phyloP scores from a whole-genome alignment of 2,329 filamentous ascomycete species.

The Decorospora gaudefroyi region DNA sequence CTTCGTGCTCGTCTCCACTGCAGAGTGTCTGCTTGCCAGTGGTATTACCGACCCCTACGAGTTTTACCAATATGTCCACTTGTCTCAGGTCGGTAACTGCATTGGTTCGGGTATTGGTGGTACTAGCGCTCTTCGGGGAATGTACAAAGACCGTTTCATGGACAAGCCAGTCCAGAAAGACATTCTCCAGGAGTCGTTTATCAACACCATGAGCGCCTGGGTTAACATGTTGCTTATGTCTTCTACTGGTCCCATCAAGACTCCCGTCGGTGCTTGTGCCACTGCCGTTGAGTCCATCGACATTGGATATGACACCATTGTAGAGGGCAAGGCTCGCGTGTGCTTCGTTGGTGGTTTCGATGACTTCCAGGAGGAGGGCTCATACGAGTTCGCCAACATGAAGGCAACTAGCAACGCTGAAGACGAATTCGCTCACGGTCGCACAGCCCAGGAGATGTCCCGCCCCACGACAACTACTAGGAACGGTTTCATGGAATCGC shows the following conservation, averaged over 20 bases:
- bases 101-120: conserved; percentile 98
- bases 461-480: conserved; percentile 94
- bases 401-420: conserved; percentile 98
- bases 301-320: conserved; percentile 96
- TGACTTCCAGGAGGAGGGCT: conserved; percentile 98
- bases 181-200: conserved; percentile 98
- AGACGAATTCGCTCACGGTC: conserved; percentile 92
- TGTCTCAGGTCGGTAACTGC: conserved; percentile 97
- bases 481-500: conserved; percentile 99
- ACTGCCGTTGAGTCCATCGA: conserved; percentile 97
- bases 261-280: conserved; percentile 94
- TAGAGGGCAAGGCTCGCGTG: conserved; percentile 95
- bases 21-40: conserved; percentile 84
- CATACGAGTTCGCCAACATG: conserved; percentile 99
- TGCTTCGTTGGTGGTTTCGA: conserved; percentile 99
- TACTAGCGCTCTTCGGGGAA: conserved; percentile 85
- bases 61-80: conserved; percentile 99
- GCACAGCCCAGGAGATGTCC: conserved; percentile 97
- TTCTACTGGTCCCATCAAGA: conserved; percentile 97
- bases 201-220: conserved; percentile 99
- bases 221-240: conserved; percentile 99
- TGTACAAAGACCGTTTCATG: conserved; percentile 97
- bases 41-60: conserved; percentile 99
- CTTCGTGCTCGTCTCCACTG: conserved; percentile 91
- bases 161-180: conserved; percentile 98